Percentiles rank a stretch among this genome's conserved stretches.
phyloP scores from a whole-genome alignment of 345 rosid genomes.

The Citrus trifoliata region DNA sequence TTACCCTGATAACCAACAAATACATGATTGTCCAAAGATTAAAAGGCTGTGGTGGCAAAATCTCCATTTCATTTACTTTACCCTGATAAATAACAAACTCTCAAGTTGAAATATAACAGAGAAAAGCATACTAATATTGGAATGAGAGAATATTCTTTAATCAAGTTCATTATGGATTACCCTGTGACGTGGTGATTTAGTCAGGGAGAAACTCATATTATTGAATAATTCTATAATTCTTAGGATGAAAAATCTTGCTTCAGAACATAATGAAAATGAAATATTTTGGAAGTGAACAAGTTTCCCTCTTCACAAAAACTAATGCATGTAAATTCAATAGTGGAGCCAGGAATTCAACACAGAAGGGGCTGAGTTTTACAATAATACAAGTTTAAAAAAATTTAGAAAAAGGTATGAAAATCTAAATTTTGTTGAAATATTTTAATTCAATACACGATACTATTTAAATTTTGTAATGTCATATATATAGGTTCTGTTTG shows the following conservation, averaged over 20 bases:
- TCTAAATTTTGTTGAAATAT: too few relatives aligned
- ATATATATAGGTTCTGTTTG: too few relatives aligned
- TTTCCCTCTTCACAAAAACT: not conserved
- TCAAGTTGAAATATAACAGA: not conserved
- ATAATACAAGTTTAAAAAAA: too few relatives aligned
- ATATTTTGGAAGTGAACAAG: not conserved
- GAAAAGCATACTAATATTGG: not conserved
- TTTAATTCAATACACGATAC: too few relatives aligned
- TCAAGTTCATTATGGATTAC: not conserved
- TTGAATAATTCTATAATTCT: not conserved
- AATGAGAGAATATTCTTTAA: not conserved
- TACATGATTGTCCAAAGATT: slow-evolving; percentile 90
- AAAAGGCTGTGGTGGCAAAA: slow-evolving; percentile 56
- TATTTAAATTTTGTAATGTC: too few relatives aligned
- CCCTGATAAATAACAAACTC: slow-evolving; percentile 45
- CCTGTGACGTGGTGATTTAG: not conserved
- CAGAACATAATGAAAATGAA: not conserved
- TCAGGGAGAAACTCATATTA: not conserved
- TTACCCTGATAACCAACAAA: slow-evolving; percentile 47
- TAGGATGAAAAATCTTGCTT: not conserved
- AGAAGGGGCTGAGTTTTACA: too few relatives aligned
- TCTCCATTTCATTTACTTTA: slow-evolving; percentile 47
- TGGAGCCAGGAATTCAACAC: too few relatives aligned
- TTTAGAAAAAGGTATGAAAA: too few relatives aligned
- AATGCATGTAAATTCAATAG: not conserved